Conservation (phyloP, 2,329 filamentous ascomycete genomes). For the Huntiella savannae region DNA sequence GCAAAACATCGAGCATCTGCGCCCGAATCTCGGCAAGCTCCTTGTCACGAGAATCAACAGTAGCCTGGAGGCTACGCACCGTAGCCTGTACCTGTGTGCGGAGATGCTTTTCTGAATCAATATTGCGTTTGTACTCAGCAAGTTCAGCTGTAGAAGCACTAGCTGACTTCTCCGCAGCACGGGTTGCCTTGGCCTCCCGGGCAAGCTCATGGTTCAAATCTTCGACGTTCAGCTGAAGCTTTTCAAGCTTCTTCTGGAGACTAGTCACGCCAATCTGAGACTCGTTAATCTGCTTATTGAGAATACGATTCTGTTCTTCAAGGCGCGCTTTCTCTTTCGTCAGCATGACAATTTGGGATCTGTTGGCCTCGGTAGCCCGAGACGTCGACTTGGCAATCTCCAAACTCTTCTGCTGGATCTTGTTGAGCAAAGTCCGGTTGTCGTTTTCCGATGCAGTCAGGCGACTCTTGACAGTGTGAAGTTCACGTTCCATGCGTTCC, state of each 20-base stretch:
- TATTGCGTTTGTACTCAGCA: slow-evolving; percentile 70
- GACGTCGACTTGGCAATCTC: slow-evolving; percentile 86
- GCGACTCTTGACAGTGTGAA: slow-evolving; percentile 77
- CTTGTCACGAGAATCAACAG: slow-evolving; percentile 59
- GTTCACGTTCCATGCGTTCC: slow-evolving; percentile 75
- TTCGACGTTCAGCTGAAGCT: slow-evolving; percentile 70
- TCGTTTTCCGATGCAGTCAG: slow-evolving; percentile 88
- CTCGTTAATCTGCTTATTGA: slow-evolving; percentile 72
- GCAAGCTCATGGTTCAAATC: slow-evolving; percentile 85
- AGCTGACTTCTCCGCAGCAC: slow-evolving; percentile 75
- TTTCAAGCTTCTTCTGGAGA: slow-evolving; percentile 86
- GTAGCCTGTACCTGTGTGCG: slow-evolving; percentile 72
- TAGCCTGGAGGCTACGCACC: slow-evolving; percentile 58
- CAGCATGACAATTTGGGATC: slow-evolving; percentile 54
- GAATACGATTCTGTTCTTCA: slow-evolving; percentile 64
- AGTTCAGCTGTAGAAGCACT: slow-evolving; percentile 66
- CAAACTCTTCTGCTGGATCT: slow-evolving; percentile 89
- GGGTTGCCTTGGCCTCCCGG: slow-evolving; percentile 71
- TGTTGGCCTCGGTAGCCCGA: slow-evolving; percentile 64
- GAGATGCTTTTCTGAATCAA: slow-evolving; percentile 78
- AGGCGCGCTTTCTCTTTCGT: slow-evolving; percentile 67
- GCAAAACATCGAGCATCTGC: slow-evolving; percentile 66
- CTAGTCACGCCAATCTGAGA: slow-evolving; percentile 65
- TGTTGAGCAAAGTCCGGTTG: slow-evolving; percentile 86
- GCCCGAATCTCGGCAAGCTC: slow-evolving; percentile 65